A percentile compares a stretch with the other conserved stretches of the same genome.
Evolutionary conservation across 2,329 filamentous ascomycete species (phyloP).

Genomic region (Fusarium kyushuense): DNA sequence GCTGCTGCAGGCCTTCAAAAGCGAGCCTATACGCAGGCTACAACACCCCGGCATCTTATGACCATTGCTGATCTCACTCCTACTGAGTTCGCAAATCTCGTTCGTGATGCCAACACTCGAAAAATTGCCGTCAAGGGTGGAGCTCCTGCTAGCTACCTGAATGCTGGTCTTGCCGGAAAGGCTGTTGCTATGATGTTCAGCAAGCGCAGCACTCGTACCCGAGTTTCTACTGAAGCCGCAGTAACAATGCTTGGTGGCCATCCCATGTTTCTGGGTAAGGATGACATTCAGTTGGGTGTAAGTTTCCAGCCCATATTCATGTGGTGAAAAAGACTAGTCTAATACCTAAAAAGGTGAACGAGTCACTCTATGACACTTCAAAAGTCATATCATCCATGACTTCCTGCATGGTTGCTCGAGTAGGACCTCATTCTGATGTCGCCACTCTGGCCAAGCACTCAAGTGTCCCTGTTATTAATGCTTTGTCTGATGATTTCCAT

Average conservation of each 20-base stretch:
- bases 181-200: slow-evolving; percentile 96
- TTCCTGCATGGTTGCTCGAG: slow-evolving; percentile 83
- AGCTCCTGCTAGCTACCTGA: slow-evolving; percentile 64
- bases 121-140: slow-evolving; percentile 83
- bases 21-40: slow-evolving; percentile 58
- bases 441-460: slow-evolving; percentile 77
- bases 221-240: slow-evolving; percentile 92
- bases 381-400: slow-evolving; percentile 95
- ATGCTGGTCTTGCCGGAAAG: slow-evolving; percentile 75
- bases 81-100: slow-evolving; percentile 81
- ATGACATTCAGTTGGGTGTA: slow-evolving; percentile 95
- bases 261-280: slow-evolving; percentile 95
- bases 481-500: slow-evolving; percentile 90
- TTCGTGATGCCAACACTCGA: slow-evolving; percentile 82
- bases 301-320: slow-evolving; percentile 12
- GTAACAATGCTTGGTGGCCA: slow-evolving; percentile 90
- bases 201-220: slow-evolving; percentile 93
- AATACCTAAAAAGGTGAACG: slow-evolving; percentile 74
- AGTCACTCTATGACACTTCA: slow-evolving; percentile 92
- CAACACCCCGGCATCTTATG: slow-evolving; percentile 82
- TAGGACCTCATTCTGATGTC: slow-evolving; percentile 82
- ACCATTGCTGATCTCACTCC: slow-evolving; percentile 89
- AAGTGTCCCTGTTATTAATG: slow-evolving; percentile 85
- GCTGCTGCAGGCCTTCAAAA: slow-evolving; percentile 54
- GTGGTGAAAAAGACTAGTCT: background rate